Evolutionary conservation across 176 grass and related monocot genomes (phyloP).

Genomic region (Bromus sterilis): DNA sequence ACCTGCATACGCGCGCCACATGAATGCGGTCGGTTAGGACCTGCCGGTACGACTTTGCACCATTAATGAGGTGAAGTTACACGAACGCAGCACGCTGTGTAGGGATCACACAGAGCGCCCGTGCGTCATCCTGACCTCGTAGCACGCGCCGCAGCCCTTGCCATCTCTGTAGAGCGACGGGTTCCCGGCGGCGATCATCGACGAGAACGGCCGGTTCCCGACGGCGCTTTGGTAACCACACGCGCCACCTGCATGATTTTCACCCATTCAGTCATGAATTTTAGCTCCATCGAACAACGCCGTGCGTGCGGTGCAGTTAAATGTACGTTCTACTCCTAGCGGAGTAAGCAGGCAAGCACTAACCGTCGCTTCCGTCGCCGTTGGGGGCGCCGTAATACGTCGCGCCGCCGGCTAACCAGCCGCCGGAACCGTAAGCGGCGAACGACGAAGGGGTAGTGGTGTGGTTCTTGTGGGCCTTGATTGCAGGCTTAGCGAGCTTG

Average conservation of each 20-base stretch:
- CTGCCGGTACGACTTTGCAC: slow-evolving; percentile 7
- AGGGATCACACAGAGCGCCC: slow-evolving; percentile 1
- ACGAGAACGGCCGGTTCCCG: slow-evolving; percentile 43
- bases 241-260: slow-evolving; percentile 57
- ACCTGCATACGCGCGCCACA: slow-evolving; percentile 36
- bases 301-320: neutral
- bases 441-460: neutral
- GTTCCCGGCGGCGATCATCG: slow-evolving; percentile 62
- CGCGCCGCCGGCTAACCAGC: slow-evolving; percentile 56
- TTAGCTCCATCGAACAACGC: neutral
- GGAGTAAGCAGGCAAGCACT: neutral
- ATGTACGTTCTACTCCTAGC: neutral
- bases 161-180: slow-evolving; percentile 65
- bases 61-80: slow-evolving; percentile 18
- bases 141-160: slow-evolving; percentile 84
- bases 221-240: slow-evolving; percentile 79
- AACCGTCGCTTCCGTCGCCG: slow-evolving; percentile 75
- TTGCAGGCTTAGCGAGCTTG: slow-evolving; percentile 19
- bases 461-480: slow-evolving; percentile 9
- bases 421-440: slow-evolving; percentile 17
- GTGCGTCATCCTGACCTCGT: slow-evolving; percentile 38
- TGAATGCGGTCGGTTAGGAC: slow-evolving; percentile 25
- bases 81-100: neutral
- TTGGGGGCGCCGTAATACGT: slow-evolving; percentile 75
- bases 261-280: neutral